A percentile compares a stretch with the other conserved stretches of the same genome.
phyloP scores from a whole-genome alignment of 129 eudicot genomes.

The Apium graveolens region DNA sequence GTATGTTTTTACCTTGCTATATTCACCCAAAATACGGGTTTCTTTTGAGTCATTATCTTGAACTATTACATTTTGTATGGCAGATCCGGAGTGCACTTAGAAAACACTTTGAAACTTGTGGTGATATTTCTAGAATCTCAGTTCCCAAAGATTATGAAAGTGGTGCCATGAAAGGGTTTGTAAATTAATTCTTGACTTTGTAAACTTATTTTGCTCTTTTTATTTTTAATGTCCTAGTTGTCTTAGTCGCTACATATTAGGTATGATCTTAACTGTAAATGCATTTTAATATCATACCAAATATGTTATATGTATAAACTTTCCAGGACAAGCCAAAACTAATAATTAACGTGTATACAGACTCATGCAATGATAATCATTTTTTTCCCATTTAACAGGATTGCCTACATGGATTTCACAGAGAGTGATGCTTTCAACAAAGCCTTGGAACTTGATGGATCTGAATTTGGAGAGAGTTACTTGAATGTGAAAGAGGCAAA shows the following conservation, averaged over 20 bases:
- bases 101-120: slow-evolving; percentile 64
- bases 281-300: not conserved
- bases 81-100: slow-evolving; percentile 53
- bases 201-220: too few species aligned
- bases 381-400: too few species aligned
- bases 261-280: not conserved
- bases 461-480: too few species aligned
- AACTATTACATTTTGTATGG: not conserved
- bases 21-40: not conserved
- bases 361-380: too few species aligned
- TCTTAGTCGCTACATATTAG: not conserved
- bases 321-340: too few species aligned
- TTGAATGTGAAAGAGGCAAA: too few species aligned
- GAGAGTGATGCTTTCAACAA: too few species aligned
- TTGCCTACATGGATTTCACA: too few species aligned
- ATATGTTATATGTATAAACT: too few species aligned
- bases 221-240: too few species aligned
- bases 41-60: not conserved
- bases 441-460: too few species aligned
- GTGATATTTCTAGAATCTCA: slow-evolving; percentile 53
- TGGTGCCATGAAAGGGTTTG: slow-evolving; percentile 62
- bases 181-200: not conserved
- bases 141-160: slow-evolving; percentile 51
- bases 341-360: not conserved
- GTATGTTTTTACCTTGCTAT: slow-evolving; percentile 24